Percentiles rank a stretch among this genome's conserved stretches.
Evolutionary conservation across 169 alveolate species (phyloP).

Genomic region (Babesia gibsoni): DNA sequence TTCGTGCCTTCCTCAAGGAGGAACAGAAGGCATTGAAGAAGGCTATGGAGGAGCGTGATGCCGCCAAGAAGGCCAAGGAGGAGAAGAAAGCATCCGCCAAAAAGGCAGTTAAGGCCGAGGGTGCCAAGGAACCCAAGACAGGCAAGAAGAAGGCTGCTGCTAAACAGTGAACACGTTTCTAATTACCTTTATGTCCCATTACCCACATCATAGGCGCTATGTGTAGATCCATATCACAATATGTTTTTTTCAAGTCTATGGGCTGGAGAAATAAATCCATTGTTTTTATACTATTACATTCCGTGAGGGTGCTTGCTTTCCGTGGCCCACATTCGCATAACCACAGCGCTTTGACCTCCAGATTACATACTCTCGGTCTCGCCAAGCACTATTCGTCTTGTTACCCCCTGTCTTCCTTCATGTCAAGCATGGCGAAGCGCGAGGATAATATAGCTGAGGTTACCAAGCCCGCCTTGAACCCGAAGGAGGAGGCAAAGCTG

Average conservation of each 20-base stretch:
- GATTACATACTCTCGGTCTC: slow-evolving; percentile 8
- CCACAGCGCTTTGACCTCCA: neutral
- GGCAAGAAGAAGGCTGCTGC: slow-evolving; percentile 45
- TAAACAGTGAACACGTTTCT: slow-evolving; percentile 3
- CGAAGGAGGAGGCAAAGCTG: slow-evolving; percentile 34
- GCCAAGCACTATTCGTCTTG: neutral
- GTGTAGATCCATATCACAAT: neutral
- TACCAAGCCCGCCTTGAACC: neutral
- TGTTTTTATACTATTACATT: slow-evolving; percentile 8
- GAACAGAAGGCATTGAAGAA: slow-evolving; percentile 86
- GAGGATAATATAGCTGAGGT: slow-evolving; percentile 8
- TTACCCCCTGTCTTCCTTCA: neutral
- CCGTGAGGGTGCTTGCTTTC: slow-evolving; percentile 11
- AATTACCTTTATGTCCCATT: slow-evolving; percentile 27
- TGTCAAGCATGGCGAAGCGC: slow-evolving; percentile 15
- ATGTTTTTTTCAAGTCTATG: slow-evolving; percentile 9
- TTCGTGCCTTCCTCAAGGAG: slow-evolving; percentile 89
- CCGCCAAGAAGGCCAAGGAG: slow-evolving; percentile 35
- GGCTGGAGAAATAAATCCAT: slow-evolving; percentile 6
- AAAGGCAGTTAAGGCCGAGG: slow-evolving; percentile 38
- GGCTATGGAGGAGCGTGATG: slow-evolving; percentile 73
- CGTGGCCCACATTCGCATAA: neutral
- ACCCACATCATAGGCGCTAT: neutral
- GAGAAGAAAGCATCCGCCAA: slow-evolving; percentile 25
- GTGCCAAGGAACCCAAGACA: slow-evolving; percentile 40